Evolutionary conservation across 2,329 filamentous ascomycete genomes (phyloP).

Genomic region (Paecilomyces fulvus): DNA sequence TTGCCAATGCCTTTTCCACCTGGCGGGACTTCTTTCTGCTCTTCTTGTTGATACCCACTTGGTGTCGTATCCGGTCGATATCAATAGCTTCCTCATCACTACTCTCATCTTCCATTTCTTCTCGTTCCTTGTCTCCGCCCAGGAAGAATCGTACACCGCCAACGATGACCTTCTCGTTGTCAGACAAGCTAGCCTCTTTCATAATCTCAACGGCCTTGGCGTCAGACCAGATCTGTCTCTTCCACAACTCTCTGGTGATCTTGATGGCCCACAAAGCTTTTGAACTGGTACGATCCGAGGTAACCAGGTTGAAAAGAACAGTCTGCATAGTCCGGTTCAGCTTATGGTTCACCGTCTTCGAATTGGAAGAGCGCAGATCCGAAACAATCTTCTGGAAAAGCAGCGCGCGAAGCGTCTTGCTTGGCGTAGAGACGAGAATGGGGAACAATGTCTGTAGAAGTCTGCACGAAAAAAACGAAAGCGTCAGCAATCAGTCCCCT

Average conservation of each 20-base stretch:
- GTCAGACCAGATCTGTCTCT: constrained; percentile 91
- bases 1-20: constrained; percentile 72
- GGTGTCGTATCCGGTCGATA: constrained; percentile 72
- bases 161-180: constrained; percentile 86
- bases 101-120: constrained; percentile 83
- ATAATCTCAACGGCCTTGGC: constrained; percentile 94
- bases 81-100: constrained; percentile 70
- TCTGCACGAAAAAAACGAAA: constrained; percentile 14
- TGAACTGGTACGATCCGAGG: constrained; percentile 71
- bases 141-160: constrained; percentile 91
- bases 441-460: constrained; percentile 90
- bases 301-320: constrained; percentile 83
- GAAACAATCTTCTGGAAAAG: constrained; percentile 87
- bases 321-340: constrained; percentile 91
- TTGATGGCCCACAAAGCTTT: constrained; percentile 96
- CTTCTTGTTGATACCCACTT: constrained; percentile 92
- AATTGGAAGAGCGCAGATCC: constrained; percentile 80
- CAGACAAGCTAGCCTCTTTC: constrained; percentile 81
- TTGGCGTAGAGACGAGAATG: constrained; percentile 82
- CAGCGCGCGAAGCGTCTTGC: constrained; percentile 76
- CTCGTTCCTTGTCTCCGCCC: constrained; percentile 89
- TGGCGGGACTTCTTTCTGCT: constrained; percentile 75
- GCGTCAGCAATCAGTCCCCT: background rate
- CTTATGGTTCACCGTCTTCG: constrained; percentile 80
- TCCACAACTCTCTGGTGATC: constrained; percentile 91